These are phyloP conservation scores for Sporothrix euskadiensis DNA, from an alignment of 2,329 filamentous ascomycete genomes.

Conservation along the genomic window DNA sequence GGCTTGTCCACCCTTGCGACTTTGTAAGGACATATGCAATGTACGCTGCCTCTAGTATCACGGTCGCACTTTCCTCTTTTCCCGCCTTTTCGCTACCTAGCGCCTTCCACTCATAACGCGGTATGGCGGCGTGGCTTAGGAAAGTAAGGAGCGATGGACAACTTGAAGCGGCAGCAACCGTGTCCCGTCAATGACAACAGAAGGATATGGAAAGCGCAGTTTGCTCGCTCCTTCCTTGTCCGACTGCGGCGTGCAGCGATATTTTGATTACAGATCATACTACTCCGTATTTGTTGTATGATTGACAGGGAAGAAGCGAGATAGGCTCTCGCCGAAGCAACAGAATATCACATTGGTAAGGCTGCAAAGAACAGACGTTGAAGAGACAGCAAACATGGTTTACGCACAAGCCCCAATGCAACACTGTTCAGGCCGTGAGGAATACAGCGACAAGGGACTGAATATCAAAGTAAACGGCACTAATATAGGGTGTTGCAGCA, in stretches of 20 bases:
- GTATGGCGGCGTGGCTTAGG: background rate
- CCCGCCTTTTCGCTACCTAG: background rate
- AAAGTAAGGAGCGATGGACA: background rate
- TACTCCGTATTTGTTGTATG: background rate
- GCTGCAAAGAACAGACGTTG: background rate
- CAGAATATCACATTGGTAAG: background rate
- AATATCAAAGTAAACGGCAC: background rate
- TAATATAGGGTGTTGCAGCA: background rate
- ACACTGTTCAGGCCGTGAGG: background rate
- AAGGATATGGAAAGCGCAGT: background rate
- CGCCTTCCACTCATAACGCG: background rate
- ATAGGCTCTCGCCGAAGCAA: background rate
- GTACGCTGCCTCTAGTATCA: background rate
- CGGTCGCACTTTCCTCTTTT: background rate
- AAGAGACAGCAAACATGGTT: background rate
- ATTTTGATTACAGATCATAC: background rate
- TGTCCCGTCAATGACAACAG: background rate
- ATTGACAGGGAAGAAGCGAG: background rate
- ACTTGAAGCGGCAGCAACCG: background rate
- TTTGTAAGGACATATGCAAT: background rate
- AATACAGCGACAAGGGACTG: conserved; percentile 2
- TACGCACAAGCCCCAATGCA: background rate
- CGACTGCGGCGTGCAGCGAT: background rate
- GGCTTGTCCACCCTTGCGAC: background rate
- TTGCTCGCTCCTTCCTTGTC: background rate